Percentiles rank a stretch among this genome's conserved stretches.
Evolutionary conservation across 2,329 filamentous ascomycete species (phyloP).

Genomic region (Emericellopsis atlantica): DNA sequence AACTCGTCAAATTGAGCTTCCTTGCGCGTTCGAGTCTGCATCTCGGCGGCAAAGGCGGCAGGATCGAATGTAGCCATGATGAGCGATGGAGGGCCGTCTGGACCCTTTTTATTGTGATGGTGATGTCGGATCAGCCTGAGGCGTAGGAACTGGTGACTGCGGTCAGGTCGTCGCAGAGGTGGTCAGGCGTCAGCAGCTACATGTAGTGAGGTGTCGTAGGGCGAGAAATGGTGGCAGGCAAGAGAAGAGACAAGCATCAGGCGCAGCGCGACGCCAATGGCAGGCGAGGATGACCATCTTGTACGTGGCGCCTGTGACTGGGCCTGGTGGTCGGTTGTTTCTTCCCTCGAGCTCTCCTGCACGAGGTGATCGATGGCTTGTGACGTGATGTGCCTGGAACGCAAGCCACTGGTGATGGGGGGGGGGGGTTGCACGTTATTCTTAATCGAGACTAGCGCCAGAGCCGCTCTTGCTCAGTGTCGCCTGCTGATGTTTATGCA

Average conservation of each 20-base stretch:
- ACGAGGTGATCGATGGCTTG: no score
- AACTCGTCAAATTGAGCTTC: constrained; percentile 34
- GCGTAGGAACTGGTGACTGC: no score
- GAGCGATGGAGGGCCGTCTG: neutral
- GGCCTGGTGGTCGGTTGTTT: no score
- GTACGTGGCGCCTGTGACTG: neutral
- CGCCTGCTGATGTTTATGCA: no score
- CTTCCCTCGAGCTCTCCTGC: no score
- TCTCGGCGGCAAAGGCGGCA: constrained; percentile 20
- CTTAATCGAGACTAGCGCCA: no score
- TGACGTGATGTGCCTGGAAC: no score
- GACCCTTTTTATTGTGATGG: neutral
- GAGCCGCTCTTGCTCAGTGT: no score
- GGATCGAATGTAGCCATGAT: constrained; percentile 14
- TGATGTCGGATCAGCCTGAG: no score
- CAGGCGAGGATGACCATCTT: neutral
- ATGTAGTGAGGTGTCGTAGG: neutral
- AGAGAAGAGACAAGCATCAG: neutral
- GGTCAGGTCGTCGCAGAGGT: no score
- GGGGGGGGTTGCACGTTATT: no score
- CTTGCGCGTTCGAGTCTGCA: constrained; percentile 37
- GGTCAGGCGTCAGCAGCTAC: neutral
- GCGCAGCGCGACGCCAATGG: neutral
- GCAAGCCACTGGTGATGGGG: no score
- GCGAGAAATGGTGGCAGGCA: neutral